Percentiles rank a stretch among this genome's conserved stretches.
phyloP scores from a whole-genome alignment of 768 basidiomycete species.

The Suillus tomentosus region DNA sequence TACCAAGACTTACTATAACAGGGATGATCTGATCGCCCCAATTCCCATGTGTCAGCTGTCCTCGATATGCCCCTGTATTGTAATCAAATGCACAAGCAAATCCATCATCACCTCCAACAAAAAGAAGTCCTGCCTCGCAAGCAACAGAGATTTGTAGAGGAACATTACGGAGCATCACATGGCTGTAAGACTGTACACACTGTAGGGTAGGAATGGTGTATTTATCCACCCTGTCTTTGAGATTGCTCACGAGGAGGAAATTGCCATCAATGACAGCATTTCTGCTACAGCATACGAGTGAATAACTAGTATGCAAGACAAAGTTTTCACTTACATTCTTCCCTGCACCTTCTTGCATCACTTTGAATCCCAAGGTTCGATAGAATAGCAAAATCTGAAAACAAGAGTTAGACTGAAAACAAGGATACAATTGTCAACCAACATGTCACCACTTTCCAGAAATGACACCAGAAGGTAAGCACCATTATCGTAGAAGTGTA shows the following conservation, averaged over 20 bases:
- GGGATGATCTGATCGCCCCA: neutral
- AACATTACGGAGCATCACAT: conserved; percentile 13
- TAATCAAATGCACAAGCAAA: conserved; percentile 10
- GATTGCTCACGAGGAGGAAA: conserved; percentile 13
- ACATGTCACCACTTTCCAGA: conserved; percentile 5
- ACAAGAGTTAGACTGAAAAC: neutral
- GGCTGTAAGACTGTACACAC: neutral
- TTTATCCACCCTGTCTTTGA: conserved; percentile 13
- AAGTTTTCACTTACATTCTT: neutral
- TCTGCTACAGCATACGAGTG: conserved; percentile 6
- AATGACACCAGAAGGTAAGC: conserved; percentile 5
- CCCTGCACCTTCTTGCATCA: conserved; percentile 2
- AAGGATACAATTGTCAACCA: neutral
- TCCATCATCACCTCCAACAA: conserved; percentile 16
- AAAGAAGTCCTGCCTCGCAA: neutral
- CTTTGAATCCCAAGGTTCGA: conserved; percentile 10
- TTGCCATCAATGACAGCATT: conserved; percentile 6
- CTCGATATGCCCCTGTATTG: conserved; percentile 4
- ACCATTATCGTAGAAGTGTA: conserved; percentile 6
- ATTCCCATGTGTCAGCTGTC: conserved; percentile 11
- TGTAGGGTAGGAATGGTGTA: conserved; percentile 11
- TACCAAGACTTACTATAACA: neutral
- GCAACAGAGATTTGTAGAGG: conserved; percentile 14
- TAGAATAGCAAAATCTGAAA: conserved; percentile 3
- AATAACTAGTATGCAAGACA: neutral